A percentile compares a stretch with the other conserved stretches of the same genome.
phyloP scores from a whole-genome alignment of 108 stramenopile species.

The Skeletonema menzelii region DNA sequence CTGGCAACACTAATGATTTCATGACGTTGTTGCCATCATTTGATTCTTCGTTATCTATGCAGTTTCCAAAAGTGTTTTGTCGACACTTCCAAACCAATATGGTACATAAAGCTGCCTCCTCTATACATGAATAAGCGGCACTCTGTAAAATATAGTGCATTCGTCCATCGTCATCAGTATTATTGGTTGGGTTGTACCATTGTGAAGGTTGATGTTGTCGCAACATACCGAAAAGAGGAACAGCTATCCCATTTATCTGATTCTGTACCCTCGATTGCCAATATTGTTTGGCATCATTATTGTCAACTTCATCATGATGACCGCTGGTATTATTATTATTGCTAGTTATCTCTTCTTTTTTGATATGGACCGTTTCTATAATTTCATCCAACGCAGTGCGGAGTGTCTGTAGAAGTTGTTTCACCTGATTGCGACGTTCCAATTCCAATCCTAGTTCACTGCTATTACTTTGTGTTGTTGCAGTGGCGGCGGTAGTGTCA shows the following conservation, averaged over 20 bases:
- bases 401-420: not conserved
- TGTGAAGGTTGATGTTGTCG: not conserved
- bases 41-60: not conserved
- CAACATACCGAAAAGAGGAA: constrained; percentile 13
- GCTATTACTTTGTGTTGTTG: not conserved
- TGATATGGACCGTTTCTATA: not conserved
- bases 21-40: not conserved
- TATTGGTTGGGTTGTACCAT: not conserved
- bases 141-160: constrained; percentile 11
- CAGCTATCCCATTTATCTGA: constrained; percentile 12
- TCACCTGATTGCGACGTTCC: constrained; percentile 1
- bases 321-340: no score
- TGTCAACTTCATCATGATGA: not conserved
- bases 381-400: not conserved
- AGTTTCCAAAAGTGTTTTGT: not conserved
- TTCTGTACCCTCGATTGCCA: not conserved
- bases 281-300: not conserved
- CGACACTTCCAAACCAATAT: not conserved
- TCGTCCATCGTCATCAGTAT: not conserved
- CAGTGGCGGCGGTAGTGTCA: not conserved
- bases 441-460: not conserved
- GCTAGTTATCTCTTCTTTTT: not conserved
- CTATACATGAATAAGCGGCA: constrained; percentile 11
- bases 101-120: constrained; percentile 10
- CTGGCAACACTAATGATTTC: constrained; percentile 14